These are phyloP conservation scores for Panicum miliaceum DNA, from an alignment of 176 grass and related monocot species.

Conservation along the genomic window DNA sequence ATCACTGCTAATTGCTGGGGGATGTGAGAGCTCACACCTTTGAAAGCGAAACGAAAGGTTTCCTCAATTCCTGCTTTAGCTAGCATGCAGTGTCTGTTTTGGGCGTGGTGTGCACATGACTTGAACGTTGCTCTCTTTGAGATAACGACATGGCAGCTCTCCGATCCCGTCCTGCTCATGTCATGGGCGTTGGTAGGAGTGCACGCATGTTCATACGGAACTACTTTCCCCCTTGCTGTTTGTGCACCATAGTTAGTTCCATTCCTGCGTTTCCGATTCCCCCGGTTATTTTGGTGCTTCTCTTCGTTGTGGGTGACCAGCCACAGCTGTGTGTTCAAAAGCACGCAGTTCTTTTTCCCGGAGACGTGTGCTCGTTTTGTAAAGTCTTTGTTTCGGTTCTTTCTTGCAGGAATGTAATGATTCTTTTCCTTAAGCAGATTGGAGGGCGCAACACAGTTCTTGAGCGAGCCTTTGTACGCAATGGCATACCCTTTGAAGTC, in stretches of 20 bases:
- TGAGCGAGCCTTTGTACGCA: slow-evolving; percentile 50
- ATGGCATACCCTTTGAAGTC: slow-evolving; percentile 56
- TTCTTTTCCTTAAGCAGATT: slow-evolving; percentile 42
- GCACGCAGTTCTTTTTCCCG: too few species aligned
- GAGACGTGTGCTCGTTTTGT: too few species aligned
- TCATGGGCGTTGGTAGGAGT: neutral
- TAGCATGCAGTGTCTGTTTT: too few species aligned
- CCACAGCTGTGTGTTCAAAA: too few species aligned
- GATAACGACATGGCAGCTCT: too few species aligned
- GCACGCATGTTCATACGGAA: neutral
- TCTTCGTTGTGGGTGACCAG: too few species aligned
- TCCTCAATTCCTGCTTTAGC: too few species aligned
- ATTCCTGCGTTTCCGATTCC: neutral
- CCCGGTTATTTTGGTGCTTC: neutral
- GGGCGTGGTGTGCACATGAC: too few species aligned
- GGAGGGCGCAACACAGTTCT: slow-evolving; percentile 82
- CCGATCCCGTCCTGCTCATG: neutral
- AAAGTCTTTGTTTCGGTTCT: too few species aligned
- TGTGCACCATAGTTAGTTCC: neutral
- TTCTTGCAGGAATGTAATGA: neutral
- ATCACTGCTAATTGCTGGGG: neutral
- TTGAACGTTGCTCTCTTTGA: too few species aligned
- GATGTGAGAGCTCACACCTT: too few species aligned
- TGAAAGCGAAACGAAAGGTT: too few species aligned
- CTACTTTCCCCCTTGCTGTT: neutral